Conservation (phyloP, 495 filamentous ascomycete genomes). For the Pyronema omphalodes region DNA sequence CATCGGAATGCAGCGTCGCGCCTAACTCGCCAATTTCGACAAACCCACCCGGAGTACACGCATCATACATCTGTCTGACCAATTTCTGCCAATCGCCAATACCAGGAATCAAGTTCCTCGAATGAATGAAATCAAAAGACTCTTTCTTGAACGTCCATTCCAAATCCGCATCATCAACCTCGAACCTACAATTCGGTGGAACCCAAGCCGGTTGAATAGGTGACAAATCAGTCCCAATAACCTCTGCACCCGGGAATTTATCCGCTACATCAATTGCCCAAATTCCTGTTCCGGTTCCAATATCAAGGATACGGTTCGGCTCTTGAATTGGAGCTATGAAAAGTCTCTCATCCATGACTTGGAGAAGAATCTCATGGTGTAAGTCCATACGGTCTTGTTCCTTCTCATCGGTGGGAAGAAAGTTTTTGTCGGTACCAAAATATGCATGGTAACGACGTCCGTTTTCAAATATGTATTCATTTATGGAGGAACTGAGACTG, state of each 20-base stretch:
- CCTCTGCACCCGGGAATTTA: slow-evolving; percentile 39
- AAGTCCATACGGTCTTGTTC: slow-evolving; percentile 8
- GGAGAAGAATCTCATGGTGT: slow-evolving; percentile 5
- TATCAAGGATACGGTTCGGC: slow-evolving; percentile 32
- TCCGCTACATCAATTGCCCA: slow-evolving; percentile 80
- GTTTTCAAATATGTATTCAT: background rate
- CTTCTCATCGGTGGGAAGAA: background rate
- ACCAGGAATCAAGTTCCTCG: slow-evolving; percentile 34
- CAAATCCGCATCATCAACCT: slow-evolving; percentile 59
- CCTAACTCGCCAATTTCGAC: background rate
- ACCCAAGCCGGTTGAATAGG: slow-evolving; percentile 32
- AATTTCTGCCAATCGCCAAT: background rate
- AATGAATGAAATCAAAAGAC: slow-evolving; percentile 73
- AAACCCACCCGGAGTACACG: slow-evolving; percentile 26
- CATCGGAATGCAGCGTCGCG: background rate
- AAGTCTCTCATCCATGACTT: slow-evolving; percentile 27
- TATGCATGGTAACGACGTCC: background rate
- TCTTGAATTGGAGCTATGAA: slow-evolving; percentile 27
- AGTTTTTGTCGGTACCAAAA: background rate
- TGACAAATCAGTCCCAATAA: slow-evolving; percentile 59
- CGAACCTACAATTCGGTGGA: slow-evolving; percentile 49
- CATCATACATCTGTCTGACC: background rate
- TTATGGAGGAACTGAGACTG: background rate
- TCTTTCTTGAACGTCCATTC: slow-evolving; percentile 44
- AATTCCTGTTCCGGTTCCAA: slow-evolving; percentile 80